Evolutionary conservation across 768 basidiomycete genomes (phyloP).

Genomic region (Royoungia palumana): DNA sequence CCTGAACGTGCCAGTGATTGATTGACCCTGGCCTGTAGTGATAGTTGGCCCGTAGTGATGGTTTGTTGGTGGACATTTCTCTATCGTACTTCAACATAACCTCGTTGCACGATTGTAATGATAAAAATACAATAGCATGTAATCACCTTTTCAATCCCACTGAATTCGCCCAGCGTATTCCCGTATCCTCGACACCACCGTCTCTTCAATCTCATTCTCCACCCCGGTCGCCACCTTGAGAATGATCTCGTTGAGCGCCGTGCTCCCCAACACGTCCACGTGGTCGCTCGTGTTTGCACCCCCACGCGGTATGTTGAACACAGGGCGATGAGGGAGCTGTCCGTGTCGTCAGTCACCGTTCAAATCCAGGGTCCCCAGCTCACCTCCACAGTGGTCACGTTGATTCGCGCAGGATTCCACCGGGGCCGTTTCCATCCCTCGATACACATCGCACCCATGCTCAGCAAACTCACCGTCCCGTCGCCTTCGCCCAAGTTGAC

Average conservation of each 20-base stretch:
- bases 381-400: constrained; percentile 84
- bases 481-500: constrained; percentile 95
- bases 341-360: background rate
- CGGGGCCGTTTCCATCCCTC: constrained; percentile 87
- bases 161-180: constrained; percentile 69
- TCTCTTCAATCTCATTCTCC: constrained; percentile 67
- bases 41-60: too few species aligned
- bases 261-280: constrained; percentile 80
- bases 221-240: constrained; percentile 85
- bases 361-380: constrained; percentile 12
- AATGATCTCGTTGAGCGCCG: constrained; percentile 83
- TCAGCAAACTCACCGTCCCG: constrained; percentile 84
- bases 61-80: too few species aligned
- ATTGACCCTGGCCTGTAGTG: too few species aligned
- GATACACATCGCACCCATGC: constrained; percentile 93
- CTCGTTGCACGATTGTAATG: too few species aligned
- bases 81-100: too few species aligned
- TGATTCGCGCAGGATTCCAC: constrained; percentile 93
- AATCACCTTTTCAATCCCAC: constrained; percentile 57
- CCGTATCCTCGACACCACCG: constrained; percentile 71
- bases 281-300: constrained; percentile 92
- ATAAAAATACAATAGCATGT: too few species aligned
- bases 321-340: constrained; percentile 78
- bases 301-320: constrained; percentile 71
- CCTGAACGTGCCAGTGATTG: too few species aligned